Base-by-base conservation (phyloP, 1,139 yeast genomes). In the Pneumocystis carinii region DNA sequence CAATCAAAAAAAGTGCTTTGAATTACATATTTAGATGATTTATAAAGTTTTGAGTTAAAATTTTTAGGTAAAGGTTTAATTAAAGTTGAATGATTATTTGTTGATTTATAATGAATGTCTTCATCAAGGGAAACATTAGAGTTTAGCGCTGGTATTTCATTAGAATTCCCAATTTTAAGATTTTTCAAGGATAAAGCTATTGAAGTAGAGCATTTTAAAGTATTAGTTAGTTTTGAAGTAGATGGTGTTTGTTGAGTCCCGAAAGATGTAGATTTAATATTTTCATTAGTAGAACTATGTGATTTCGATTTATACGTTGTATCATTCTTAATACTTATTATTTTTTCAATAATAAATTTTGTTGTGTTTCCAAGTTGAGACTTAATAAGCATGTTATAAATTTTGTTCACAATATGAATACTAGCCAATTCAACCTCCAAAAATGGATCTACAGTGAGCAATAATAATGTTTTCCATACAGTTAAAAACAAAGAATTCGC, bases 361-460 rank as follows among this genome's bases (percentile, higher is more conserved):
- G 84, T 88, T 32, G 83, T 75, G 3, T 80, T 83, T 1, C 85
- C 83, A 55, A 92, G 75, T 61, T 86, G 87, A 15, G 83, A 72
- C 62, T 82, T 83, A 68, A 83, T 82, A 63, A 92, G 75, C 64
- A 82, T 81, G 58, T 82, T 74, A 75, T 89, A 77, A 29, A 90
- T 84, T 65, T 79, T 83, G 72, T 90, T 96, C 37, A 90, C 85
- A 42, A 89, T 81, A 32, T 80, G 83, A 65, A 84, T 86, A 0
- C 97, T 94, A 67, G 83, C 78, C 64, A 82, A 81, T 64, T 83
- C 84, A 10, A 90, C 90, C 73, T 90, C 96, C 59, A 81, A 77
- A 72, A 86, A 94, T 0, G 98, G 97, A 73, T 92, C 99, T 68
- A 87, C 94, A 1, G 95, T 81, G 57, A 90, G 75, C 61, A 89